Base-by-base conservation (phyloP, 768 basidiomycete species). In the Amylocystis lapponica region DNA sequence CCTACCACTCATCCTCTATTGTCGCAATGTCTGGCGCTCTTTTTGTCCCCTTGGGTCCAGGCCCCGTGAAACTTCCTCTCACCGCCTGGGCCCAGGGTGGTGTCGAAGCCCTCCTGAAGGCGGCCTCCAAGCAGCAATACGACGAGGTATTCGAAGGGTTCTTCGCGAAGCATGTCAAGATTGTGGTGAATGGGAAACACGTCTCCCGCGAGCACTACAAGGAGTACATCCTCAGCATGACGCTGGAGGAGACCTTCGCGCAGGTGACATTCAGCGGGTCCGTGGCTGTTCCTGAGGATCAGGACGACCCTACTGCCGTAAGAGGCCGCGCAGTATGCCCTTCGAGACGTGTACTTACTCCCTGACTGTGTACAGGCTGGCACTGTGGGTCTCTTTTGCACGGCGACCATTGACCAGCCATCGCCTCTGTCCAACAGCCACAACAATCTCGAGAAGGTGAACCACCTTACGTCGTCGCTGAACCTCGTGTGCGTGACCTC, bases 141-240 rank as follows among this genome's bases (percentile, higher is more conserved):
- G 45, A 65, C 36, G 25, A 46, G 16, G 63, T 67, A 0, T 71
- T 76, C 55, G 65, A 75, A 27, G 54, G 45, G 2, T 69, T 71
- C 46, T 54, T 77, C 45, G 62, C 68, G 6, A 23, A 56, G 27
- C 19, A 68, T 13, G 65, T 60, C 22, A 54, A 47, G 1, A 56
- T 75, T 43, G 63, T 58, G 3, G 54, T 76, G 42, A 77, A 77
- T 47, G 73, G 69, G 14, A 56, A 60, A 20, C 23, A 56, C 12
- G 21, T 68, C 27, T 60, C 67, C 20, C 68, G 69, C 19, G 63
- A 63, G 0, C 60, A 65, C 19, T 76, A 73, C 59, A 64, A 68
- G 52, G 31, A 56, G 37, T 59, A 62, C 37, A 49, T 76, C 25
- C 63, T 56, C 33, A 52, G 51, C 17, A 38, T 46, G 41, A 48